These are phyloP conservation scores for Hanseniaspora singularis DNA, from an alignment of 805 yeast species.

Conservation along the genomic window DNA sequence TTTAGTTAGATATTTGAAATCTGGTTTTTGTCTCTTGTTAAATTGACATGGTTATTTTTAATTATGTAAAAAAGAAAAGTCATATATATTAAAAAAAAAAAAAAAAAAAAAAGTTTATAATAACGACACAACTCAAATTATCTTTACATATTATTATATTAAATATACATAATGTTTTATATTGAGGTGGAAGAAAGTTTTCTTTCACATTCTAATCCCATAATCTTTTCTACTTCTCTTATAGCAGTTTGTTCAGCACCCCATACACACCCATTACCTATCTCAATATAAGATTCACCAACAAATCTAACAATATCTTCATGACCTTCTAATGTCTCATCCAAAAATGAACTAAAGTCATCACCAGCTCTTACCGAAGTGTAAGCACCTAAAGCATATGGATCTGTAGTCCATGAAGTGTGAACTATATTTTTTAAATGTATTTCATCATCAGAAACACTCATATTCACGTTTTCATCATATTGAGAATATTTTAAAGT, in stretches of 20 bases:
- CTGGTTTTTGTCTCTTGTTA: too few relatives aligned
- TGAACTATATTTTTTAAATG: constrained; percentile 33
- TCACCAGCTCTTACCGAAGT: constrained; percentile 50
- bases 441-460: constrained; percentile 24
- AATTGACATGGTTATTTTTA: too few relatives aligned
- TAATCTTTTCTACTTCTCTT: constrained; percentile 35
- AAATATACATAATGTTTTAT: not conserved
- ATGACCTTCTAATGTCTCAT: constrained; percentile 46
- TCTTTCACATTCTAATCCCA: constrained; percentile 13
- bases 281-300: constrained; percentile 68
- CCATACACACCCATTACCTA: constrained; percentile 76
- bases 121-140: too few relatives aligned
- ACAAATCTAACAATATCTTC: constrained; percentile 52
- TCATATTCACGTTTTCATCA: not conserved
- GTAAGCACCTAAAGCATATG: constrained; percentile 64
- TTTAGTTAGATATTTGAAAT: too few relatives aligned
- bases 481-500: not conserved
- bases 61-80: not conserved
- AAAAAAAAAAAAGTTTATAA: too few relatives aligned
- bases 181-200: not conserved
- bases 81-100: too few relatives aligned
- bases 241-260: constrained; percentile 66
- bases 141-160: too few relatives aligned
- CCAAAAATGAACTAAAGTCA: constrained; percentile 45
- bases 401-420: constrained; percentile 65